Base-by-base conservation (phyloP, 352 stramenopile species). In the Pythium oligandrum region DNA sequence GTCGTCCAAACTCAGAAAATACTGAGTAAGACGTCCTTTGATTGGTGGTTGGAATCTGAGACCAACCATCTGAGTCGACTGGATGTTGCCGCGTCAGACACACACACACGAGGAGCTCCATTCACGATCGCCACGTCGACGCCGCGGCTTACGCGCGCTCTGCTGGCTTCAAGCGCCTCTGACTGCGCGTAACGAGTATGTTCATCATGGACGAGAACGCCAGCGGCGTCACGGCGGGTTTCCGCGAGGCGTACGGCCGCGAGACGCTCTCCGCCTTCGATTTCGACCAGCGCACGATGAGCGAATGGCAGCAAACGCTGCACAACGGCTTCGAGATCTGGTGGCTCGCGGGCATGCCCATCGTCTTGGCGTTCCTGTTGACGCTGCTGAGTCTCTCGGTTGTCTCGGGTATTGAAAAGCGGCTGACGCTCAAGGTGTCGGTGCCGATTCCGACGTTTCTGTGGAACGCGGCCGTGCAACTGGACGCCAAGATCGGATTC, bases 281-380 rank as follows among this genome's bases (percentile, higher is more conserved):
- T 32, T 60, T 59, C 40, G 60, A 65, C 34, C 58, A 55, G 39
- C 44, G 59, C 11, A 12, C 61, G 38, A 34, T 59, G 12, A 67
- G 59, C 54, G 62, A 59, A 38, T 91, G 51, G 75, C 47, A 54
- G 53, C 63, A 73, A 38, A 72, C 65, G 40, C 75, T 91, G 55
- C 73, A 91, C 71, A 91, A 91, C 55, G 81, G 81, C 65, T 91
- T 91, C 47, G 81, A 91, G 64, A 86, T 91, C 62, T 91, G 81
- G 81, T 91, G 81, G 81, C 73, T 91, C 51, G 81, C 81, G 4
- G 81, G 81, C 36, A 88, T 91, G 81, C 81, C 81, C 51, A 71
- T 91, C 40, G 62, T 70, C 52, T 63, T 91, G 47, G 76, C 83
- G 36, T 87, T 88, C 36, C 53, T 88, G 53, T 66, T 91, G 40